Evolutionary conservation across 2,329 filamentous ascomycete species (phyloP), one percentile per base, ranked within the genome.

Genomic region (Fusarium liriodendri): DNA sequence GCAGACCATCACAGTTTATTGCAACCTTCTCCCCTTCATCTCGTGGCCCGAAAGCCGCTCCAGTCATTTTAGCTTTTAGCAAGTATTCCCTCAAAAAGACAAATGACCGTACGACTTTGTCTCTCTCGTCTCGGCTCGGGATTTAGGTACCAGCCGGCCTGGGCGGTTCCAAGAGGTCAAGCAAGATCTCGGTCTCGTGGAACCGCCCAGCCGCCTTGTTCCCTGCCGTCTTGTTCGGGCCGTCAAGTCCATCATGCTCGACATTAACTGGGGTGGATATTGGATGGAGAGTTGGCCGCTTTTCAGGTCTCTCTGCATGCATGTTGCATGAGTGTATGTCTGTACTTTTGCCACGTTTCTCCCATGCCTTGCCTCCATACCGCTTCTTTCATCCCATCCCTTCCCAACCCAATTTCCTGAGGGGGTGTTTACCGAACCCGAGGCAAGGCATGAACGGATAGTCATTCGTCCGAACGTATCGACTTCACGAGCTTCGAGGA

Each of bases 191-290:
- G 27, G 61, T 55, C 67, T 72, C 52, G 63, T 67, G 67, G 64
- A 27, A 64, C 60, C 73, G 73, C 18, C 47, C 47, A 54, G 47
- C 47, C 47, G 47, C 27, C 47, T 20, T 37, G 59, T 42, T 63
- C 73, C 69, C 62, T 42, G 67, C 73, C 69, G 66, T 67, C 72
- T 76, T 63, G 65, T 68, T 67, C 76, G 75, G 76, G 66, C 75
- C 76, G 75, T 63, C 60, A 45, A 64, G 67, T 64, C 74, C 64
- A 66, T 72, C 65, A 69, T 66, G 65, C 60, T 69, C 72, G 55
- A 57, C 40, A 54, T 67, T 73, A 67, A 65, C 58, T 62, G 62
- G 62, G 47, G 55, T 42, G 69, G 40, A 72, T 74, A 57, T 20
- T 35, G 61, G 50, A 42, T 45, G 40, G 20, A 42, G n/a, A 47